These are phyloP conservation scores for Yamadazyma pseudoaaseri DNA, from an alignment of 1,139 yeast genomes.

Conservation along the genomic window DNA sequence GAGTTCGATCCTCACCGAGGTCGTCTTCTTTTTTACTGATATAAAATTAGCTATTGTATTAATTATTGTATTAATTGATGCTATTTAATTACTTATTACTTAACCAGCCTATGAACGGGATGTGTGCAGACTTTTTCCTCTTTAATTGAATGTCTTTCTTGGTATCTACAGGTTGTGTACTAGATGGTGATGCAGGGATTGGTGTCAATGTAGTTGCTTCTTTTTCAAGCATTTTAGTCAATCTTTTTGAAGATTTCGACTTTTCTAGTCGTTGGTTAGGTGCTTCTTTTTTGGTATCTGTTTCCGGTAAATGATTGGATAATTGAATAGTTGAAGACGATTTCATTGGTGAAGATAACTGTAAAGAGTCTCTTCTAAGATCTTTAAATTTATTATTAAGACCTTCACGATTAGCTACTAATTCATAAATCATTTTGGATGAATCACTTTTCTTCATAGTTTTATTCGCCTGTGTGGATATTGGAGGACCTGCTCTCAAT, in stretches of 20 bases:
- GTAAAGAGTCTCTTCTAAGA: constrained; percentile 16
- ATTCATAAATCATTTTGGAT: constrained; percentile 20
- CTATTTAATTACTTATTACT: background rate
- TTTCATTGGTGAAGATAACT: constrained; percentile 16
- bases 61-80: background rate
- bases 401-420: constrained; percentile 14
- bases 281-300: background rate
- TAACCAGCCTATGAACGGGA: constrained; percentile 1
- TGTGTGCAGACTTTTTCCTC: constrained; percentile 1
- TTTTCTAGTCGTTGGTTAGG: constrained; percentile 7
- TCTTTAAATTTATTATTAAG: constrained; percentile 16
- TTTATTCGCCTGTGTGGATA: constrained; percentile 9
- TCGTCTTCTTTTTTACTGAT: constrained; percentile 19
- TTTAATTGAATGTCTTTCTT: background rate
- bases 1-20: constrained; percentile 49
- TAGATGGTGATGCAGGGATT: constrained; percentile 5
- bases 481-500: constrained; percentile 35
- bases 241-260: constrained; percentile 10
- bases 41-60: background rate
- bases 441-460: constrained; percentile 25
- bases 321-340: constrained; percentile 26
- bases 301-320: constrained; percentile 12
- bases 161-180: constrained; percentile 1
- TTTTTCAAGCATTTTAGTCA: constrained; percentile 10
- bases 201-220: constrained; percentile 7